Conservation (phyloP, 768 basidiomycete genomes). For the Leccinum uliginosum region DNA sequence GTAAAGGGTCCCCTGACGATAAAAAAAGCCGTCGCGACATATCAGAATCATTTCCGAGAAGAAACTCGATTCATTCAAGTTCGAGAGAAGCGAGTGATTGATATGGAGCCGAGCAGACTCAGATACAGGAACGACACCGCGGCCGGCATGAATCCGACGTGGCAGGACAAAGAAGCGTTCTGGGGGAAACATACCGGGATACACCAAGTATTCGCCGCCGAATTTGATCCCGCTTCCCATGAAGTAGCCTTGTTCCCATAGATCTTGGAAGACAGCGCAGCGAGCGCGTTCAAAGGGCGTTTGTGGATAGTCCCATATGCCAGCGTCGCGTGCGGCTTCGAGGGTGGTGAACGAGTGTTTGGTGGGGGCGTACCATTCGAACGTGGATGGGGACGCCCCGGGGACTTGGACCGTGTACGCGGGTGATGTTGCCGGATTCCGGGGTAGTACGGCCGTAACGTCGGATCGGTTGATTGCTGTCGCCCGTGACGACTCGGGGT, state of each 20-base stretch:
- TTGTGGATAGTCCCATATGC: conserved; percentile 74
- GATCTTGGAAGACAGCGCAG: conserved; percentile 72
- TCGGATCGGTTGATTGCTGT: neutral
- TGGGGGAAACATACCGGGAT: conserved; percentile 65
- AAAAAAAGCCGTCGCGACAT: neutral
- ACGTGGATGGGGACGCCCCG: conserved; percentile 47
- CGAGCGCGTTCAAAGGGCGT: conserved; percentile 64
- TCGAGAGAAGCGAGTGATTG: neutral
- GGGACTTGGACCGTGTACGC: conserved; percentile 62
- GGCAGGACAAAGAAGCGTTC: neutral
- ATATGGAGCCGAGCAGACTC: neutral
- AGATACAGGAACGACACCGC: neutral
- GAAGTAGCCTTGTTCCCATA: conserved; percentile 83
- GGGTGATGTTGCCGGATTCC: conserved; percentile 11
- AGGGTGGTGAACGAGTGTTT: conserved; percentile 50
- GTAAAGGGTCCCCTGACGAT: conserved; percentile 76
- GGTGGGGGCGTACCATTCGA: conserved; percentile 65
- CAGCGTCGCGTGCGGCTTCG: conserved; percentile 55
- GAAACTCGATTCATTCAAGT: neutral
- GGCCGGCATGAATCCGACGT: neutral
- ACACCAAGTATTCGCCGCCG: conserved; percentile 94
- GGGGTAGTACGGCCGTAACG: neutral
- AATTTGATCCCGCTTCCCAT: conserved; percentile 92
- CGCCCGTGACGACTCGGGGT: neutral
- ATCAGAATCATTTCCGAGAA: conserved; percentile 6